phyloP scores from a whole-genome alignment of 495 filamentous ascomycete genomes.

The Annulohypoxylon maeteangense region DNA sequence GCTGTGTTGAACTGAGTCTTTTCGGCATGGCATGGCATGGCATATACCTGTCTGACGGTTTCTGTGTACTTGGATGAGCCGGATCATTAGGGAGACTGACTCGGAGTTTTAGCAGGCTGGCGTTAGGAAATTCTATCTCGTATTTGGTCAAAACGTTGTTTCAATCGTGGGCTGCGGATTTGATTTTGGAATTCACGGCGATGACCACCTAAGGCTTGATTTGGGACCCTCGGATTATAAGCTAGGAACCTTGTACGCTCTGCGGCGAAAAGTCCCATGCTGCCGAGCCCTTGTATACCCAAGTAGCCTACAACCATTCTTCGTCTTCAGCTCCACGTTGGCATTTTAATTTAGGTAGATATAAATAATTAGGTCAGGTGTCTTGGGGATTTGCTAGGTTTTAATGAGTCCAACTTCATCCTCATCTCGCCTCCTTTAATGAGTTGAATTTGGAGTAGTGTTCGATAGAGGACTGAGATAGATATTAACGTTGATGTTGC shows the following conservation, averaged over 20 bases:
- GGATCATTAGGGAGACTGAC: not conserved
- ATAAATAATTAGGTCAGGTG: not conserved
- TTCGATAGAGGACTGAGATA: not conserved
- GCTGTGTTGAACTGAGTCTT: not conserved
- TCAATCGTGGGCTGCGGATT: not conserved
- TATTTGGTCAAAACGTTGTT: not conserved
- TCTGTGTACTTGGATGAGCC: not conserved
- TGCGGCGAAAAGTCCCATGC: not conserved
- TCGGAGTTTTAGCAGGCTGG: not conserved
- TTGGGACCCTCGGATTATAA: not conserved
- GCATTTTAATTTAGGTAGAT: not conserved
- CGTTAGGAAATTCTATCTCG: not conserved
- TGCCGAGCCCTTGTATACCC: not conserved
- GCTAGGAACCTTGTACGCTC: not conserved
- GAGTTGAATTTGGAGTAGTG: not conserved
- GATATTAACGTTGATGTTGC: not conserved
- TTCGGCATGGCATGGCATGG: not conserved
- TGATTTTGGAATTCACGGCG: not conserved
- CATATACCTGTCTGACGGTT: not conserved
- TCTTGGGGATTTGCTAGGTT: not conserved
- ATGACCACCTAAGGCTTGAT: not conserved
- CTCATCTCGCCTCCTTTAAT: not conserved
- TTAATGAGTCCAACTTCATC: not conserved
- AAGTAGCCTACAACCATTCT: not conserved
- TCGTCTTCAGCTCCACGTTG: not conserved